Conservation (phyloP, 1,284 basidiomycete species). For the Leccinum huronense region DNA sequence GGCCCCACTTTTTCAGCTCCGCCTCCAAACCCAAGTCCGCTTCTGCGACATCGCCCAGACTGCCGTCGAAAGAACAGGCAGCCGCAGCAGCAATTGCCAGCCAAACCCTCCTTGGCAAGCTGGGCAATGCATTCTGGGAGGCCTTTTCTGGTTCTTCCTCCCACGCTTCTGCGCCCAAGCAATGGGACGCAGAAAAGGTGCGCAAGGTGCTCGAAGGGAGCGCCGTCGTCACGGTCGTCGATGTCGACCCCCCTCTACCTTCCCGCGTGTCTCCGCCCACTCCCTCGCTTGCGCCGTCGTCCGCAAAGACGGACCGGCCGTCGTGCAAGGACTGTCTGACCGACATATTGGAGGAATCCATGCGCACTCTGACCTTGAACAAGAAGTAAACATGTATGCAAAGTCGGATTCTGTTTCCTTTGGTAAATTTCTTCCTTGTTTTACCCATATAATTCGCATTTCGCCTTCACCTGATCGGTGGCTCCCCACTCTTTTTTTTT, state of each 20-base stretch:
- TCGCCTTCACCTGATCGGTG: neutral
- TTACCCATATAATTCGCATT: slow-evolving; percentile 12
- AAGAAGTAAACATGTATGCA: slow-evolving; percentile 40
- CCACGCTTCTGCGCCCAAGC: slow-evolving; percentile 26
- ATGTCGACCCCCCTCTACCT: slow-evolving; percentile 47
- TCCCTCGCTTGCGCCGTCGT: slow-evolving; percentile 6
- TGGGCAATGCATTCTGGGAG: slow-evolving; percentile 77
- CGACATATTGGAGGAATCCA: slow-evolving; percentile 58
- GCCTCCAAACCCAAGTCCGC: slow-evolving; percentile 16
- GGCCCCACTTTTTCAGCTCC: slow-evolving; percentile 54
- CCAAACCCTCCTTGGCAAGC: slow-evolving; percentile 64
- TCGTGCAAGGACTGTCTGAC: slow-evolving; percentile 35
- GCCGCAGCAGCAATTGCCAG: slow-evolving; percentile 65
- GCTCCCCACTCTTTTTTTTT: slow-evolving; percentile 20
- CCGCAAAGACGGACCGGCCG: slow-evolving; percentile 24
- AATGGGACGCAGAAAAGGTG: slow-evolving; percentile 75
- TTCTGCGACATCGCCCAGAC: slow-evolving; percentile 28
- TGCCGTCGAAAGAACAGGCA: slow-evolving; percentile 37
- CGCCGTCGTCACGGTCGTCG: slow-evolving; percentile 71
- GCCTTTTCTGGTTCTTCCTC: slow-evolving; percentile 59
- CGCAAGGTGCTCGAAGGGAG: slow-evolving; percentile 72
- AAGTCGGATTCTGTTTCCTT: neutral
- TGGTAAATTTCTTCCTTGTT: slow-evolving; percentile 1
- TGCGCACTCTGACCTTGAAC: slow-evolving; percentile 56
- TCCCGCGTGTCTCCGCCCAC: slow-evolving; percentile 7